Conservation (phyloP, 1,284 basidiomycete genomes). For the Takashimella koratensis region DNA sequence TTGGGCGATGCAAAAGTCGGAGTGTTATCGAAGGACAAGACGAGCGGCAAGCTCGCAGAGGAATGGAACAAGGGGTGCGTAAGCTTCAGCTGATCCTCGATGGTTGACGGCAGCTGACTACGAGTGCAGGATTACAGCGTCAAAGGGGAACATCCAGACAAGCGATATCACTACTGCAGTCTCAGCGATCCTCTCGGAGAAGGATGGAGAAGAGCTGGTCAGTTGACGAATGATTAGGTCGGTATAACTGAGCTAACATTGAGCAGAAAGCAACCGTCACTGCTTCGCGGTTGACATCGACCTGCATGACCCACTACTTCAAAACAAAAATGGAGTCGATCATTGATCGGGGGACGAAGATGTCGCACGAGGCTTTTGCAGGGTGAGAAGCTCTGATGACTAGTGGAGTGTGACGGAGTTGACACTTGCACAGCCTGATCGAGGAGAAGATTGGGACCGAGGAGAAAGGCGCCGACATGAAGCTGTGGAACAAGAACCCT, state of each 20-base stretch:
- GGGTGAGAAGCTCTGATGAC: too few species aligned
- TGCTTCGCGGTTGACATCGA: slow-evolving; percentile 77
- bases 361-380: slow-evolving; percentile 81
- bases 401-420: too few species aligned
- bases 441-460: slow-evolving; percentile 83
- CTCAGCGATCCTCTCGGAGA: slow-evolving; percentile 74
- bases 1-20: slow-evolving; percentile 42
- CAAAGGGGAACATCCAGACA: slow-evolving; percentile 56
- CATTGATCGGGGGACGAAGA: slow-evolving; percentile 84
- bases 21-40: slow-evolving; percentile 46
- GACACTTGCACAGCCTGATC: slow-evolving; percentile 28
- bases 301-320: slow-evolving; percentile 79
- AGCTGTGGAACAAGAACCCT: slow-evolving; percentile 76
- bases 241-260: too few species aligned
- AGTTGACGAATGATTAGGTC: too few species aligned
- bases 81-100: too few species aligned
- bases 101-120: neutral
- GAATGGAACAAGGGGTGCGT: slow-evolving; percentile 54
- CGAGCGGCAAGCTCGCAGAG: slow-evolving; percentile 44
- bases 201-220: slow-evolving; percentile 88
- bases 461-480: slow-evolving; percentile 82
- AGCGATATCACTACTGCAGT: slow-evolving; percentile 74
- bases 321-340: slow-evolving; percentile 84
- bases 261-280: slow-evolving; percentile 71
- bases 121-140: slow-evolving; percentile 19